These are phyloP conservation scores for Lachnum nothofagi DNA, from an alignment of 2,329 filamentous ascomycete genomes.

Conservation along the genomic window DNA sequence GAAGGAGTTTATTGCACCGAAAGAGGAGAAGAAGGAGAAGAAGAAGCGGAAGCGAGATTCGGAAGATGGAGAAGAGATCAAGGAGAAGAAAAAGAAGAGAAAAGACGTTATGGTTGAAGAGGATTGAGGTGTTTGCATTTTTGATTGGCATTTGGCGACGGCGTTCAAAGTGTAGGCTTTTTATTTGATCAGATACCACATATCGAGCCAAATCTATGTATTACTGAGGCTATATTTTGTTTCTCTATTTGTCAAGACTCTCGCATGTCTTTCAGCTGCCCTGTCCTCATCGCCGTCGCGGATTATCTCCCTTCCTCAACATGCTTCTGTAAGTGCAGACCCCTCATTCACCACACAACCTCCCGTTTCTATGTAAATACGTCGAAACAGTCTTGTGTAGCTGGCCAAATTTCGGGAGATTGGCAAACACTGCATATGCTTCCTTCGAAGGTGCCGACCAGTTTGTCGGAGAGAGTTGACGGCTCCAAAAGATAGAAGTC, in stretches of 20 bases:
- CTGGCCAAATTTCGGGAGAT: no score
- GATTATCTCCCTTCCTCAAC: no score
- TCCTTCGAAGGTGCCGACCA: no score
- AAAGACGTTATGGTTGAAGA: conserved; percentile 14
- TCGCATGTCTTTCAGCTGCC: background rate
- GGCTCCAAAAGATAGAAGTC: no score
- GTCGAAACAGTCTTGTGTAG: no score
- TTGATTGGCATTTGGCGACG: conserved; percentile 13
- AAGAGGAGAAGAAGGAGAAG: conserved; percentile 58
- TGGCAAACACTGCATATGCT: no score
- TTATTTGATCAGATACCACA: background rate
- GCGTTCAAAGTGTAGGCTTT: conserved; percentile 1
- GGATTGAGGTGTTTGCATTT: conserved; percentile 3
- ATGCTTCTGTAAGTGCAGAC: no score
- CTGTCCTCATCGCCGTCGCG: no score
- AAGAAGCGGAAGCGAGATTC: conserved; percentile 49
- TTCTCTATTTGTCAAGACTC: background rate
- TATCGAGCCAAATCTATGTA: background rate
- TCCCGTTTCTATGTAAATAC: no score
- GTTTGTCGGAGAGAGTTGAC: no score
- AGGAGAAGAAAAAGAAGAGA: conserved; percentile 25
- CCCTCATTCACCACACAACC: no score
- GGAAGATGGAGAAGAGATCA: conserved; percentile 19
- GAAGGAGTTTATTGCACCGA: conserved; percentile 80
- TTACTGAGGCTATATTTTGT: background rate